Conservation (phyloP, 1,139 yeast genomes). For the Pichia sp. region DNA sequence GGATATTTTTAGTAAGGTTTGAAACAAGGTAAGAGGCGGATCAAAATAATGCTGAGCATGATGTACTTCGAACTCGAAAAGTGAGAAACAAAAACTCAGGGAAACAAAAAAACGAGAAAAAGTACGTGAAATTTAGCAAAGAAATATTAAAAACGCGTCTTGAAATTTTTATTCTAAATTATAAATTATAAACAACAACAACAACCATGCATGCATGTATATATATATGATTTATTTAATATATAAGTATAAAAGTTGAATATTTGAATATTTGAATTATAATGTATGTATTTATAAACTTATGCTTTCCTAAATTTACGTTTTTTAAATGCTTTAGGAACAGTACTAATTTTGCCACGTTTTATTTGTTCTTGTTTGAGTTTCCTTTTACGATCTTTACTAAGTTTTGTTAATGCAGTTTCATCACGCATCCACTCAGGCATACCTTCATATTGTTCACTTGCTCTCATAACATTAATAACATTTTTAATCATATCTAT, state of each 20-base stretch:
- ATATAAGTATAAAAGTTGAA: background rate
- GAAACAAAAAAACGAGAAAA: no score
- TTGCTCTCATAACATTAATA: conserved; percentile 89
- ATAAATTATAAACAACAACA: no score
- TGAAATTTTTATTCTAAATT: background rate
- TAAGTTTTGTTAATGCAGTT: conserved; percentile 50
- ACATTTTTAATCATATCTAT: conserved; percentile 69
- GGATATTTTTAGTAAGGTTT: no score
- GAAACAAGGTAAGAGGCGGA: no score
- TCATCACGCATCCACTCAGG: conserved; percentile 74
- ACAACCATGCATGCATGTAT: no score
- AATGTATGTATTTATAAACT: background rate
- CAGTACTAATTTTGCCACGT: conserved; percentile 78
- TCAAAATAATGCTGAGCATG: no score
- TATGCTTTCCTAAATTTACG: conserved; percentile 8
- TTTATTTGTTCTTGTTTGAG: conserved; percentile 56
- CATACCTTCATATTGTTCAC: conserved; percentile 63
- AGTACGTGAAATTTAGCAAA: no score
- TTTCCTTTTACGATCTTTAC: conserved; percentile 57
- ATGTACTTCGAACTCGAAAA: no score
- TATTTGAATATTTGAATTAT: no score
- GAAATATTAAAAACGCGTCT: no score
- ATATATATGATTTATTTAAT: no score
- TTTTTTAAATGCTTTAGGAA: conserved; percentile 58
- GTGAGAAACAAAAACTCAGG: no score